Percentiles rank a stretch among this genome's conserved stretches.
phyloP scores from a whole-genome alignment of 768 basidiomycete species.

The Kwoniella pini region DNA sequence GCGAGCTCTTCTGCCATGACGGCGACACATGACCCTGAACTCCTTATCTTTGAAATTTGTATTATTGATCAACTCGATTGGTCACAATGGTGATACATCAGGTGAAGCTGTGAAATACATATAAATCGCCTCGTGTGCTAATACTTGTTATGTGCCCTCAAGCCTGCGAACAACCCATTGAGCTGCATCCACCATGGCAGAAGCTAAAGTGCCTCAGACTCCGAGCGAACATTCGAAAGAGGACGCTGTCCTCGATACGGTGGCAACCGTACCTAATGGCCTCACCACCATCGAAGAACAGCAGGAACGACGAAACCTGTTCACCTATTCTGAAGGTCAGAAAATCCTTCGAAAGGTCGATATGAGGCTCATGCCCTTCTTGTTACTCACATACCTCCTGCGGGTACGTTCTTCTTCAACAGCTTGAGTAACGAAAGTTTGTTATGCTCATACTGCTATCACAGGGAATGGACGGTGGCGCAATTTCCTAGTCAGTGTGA shows the following conservation, averaged over 20 bases:
- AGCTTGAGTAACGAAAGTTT: not conserved
- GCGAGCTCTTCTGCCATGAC: not conserved
- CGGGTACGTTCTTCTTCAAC: not conserved
- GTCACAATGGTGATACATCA: not conserved
- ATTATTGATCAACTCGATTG: not conserved
- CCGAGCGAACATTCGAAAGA: constrained; percentile 15
- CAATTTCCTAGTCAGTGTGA: constrained; percentile 12
- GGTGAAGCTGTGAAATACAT: not conserved
- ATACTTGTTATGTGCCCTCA: too few relatives aligned
- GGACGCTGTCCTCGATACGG: constrained; percentile 8
- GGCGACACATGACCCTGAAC: not conserved
- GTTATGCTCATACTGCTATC: not conserved
- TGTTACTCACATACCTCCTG: constrained; percentile 14
- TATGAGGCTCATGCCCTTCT: constrained; percentile 10
- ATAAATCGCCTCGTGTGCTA: too few relatives aligned
- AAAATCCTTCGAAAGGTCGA: constrained; percentile 16
- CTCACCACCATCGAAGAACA: constrained; percentile 14
- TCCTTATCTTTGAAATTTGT: not conserved
- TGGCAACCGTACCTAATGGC: not conserved
- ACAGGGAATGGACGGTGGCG: constrained; percentile 14
- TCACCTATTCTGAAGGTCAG: constrained; percentile 12
- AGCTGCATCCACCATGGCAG: not conserved
- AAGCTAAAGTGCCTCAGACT: constrained; percentile 3
- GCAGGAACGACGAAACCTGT: constrained; percentile 8
- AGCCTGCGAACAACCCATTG: not conserved